Evolutionary conservation across 2,329 filamentous ascomycete species (phyloP).

Genomic region (Fusarium mexicanum): DNA sequence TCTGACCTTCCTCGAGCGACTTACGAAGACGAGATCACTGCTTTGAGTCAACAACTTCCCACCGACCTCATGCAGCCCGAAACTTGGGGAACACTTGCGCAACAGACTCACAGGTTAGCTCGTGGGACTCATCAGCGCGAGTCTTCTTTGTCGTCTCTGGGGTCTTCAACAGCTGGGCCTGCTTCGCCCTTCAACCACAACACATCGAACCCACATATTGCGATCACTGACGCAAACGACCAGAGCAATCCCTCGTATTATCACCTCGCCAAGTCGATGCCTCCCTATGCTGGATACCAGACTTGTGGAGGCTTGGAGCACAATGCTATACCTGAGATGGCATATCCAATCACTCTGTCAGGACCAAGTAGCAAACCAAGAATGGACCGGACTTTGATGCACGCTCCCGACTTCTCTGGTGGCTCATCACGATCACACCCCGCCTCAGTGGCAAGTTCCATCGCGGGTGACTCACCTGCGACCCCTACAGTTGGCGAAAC

Average conservation of each 20-base stretch:
- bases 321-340: constrained; percentile 50
- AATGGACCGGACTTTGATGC: constrained; percentile 55
- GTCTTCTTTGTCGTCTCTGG: constrained; percentile 68
- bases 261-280: constrained; percentile 58
- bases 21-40: constrained; percentile 41
- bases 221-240: constrained; percentile 61
- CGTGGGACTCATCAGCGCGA: constrained; percentile 65
- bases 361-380: constrained; percentile 50
- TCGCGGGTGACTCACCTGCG: constrained; percentile 67
- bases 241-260: constrained; percentile 54
- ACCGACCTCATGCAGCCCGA: constrained; percentile 55
- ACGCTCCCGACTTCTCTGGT: constrained; percentile 57
- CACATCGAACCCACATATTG: constrained; percentile 67
- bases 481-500: constrained; percentile 63
- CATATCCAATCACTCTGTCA: constrained; percentile 54
- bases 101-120: constrained; percentile 51
- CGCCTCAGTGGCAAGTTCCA: constrained; percentile 66
- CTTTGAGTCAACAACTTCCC: constrained; percentile 38
- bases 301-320: constrained; percentile 46
- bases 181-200: constrained; percentile 66
- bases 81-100: constrained; percentile 51
- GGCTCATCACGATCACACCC: constrained; percentile 58
- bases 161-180: constrained; percentile 66
- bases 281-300: constrained; percentile 56
- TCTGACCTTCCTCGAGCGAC: constrained; percentile 31